Conservation (phyloP, 1,284 basidiomycete species). For the Puccinia polysora region DNA sequence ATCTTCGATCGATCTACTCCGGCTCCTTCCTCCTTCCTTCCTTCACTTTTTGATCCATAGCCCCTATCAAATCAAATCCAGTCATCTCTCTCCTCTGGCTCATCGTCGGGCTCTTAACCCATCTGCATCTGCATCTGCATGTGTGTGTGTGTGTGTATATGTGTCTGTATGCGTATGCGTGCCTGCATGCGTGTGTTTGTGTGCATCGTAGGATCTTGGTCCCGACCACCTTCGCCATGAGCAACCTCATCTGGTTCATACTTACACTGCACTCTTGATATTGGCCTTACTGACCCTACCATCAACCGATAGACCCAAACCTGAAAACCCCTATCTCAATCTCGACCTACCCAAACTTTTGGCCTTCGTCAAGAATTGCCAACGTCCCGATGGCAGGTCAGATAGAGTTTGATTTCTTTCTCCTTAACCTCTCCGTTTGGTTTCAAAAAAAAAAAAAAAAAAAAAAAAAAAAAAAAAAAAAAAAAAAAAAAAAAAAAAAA, state of each 20-base stretch:
- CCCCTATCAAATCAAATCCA: too few relatives aligned
- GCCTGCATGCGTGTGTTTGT: too few relatives aligned
- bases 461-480: too few relatives aligned
- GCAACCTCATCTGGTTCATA: constrained; percentile 67
- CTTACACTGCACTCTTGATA: constrained; percentile 76
- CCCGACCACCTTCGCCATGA: constrained; percentile 58
- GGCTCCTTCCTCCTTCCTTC: constrained; percentile 1
- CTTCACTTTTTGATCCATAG: too few relatives aligned
- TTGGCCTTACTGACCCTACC: constrained; percentile 64
- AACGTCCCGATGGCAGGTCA: constrained; percentile 78
- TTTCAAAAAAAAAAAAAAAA: neutral
- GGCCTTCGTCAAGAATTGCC: constrained; percentile 65
- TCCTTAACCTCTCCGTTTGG: constrained; percentile 24
- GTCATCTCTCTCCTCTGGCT: too few relatives aligned
- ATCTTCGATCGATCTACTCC: constrained; percentile 1
- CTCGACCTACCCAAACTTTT: constrained; percentile 57
- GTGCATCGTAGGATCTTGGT: constrained; percentile 40
- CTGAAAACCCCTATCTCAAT: constrained; percentile 59
- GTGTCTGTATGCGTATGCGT: too few relatives aligned
- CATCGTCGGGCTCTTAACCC: too few relatives aligned
- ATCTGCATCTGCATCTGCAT: too few relatives aligned
- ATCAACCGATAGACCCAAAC: constrained; percentile 64
- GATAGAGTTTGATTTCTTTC: constrained; percentile 1
- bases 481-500: too few relatives aligned
- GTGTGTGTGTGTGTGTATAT: too few relatives aligned